phyloP scores from a whole-genome alignment of 768 basidiomycete species.

The Russula sp. region DNA sequence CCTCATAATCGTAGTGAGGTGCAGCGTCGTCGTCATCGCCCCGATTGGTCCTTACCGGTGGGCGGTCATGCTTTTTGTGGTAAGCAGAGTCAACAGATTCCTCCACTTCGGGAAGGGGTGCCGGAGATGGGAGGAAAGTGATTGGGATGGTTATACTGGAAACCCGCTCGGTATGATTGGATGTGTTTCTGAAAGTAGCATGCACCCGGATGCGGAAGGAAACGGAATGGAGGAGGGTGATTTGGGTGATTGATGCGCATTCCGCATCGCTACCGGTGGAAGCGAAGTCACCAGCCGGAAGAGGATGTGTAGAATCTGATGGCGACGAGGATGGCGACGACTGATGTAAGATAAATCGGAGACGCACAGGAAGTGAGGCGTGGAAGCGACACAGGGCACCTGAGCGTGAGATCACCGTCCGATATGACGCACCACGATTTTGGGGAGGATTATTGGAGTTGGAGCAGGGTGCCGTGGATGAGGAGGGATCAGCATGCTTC shows the following conservation, averaged over 20 bases:
- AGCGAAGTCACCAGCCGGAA: slow-evolving; percentile 44
- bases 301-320: slow-evolving; percentile 44
- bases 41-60: slow-evolving; percentile 67
- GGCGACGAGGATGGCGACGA: slow-evolving; percentile 50
- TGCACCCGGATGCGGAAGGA: slow-evolving; percentile 72
- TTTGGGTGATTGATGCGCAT: slow-evolving; percentile 74
- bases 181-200: slow-evolving; percentile 72
- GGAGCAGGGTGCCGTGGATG: slow-evolving; percentile 32
- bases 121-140: slow-evolving; percentile 66
- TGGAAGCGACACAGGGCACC: slow-evolving; percentile 94
- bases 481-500: slow-evolving; percentile 27
- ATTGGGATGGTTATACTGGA: slow-evolving; percentile 67
- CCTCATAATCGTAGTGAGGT: slow-evolving; percentile 57
- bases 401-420: slow-evolving; percentile 69
- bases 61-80: slow-evolving; percentile 84
- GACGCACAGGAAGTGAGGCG: slow-evolving; percentile 62
- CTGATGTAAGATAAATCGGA: slow-evolving; percentile 80
- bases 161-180: slow-evolving; percentile 63
- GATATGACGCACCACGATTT: slow-evolving; percentile 31
- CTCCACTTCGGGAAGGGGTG: slow-evolving; percentile 78
- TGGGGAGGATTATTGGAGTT: slow-evolving; percentile 35
- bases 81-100: slow-evolving; percentile 70
- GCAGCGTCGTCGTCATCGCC: slow-evolving; percentile 63
- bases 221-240: slow-evolving; percentile 79
- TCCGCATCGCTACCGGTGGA: slow-evolving; percentile 57